phyloP scores from a whole-genome alignment of 1,284 basidiomycete species.

The Moniliella sp. region DNA sequence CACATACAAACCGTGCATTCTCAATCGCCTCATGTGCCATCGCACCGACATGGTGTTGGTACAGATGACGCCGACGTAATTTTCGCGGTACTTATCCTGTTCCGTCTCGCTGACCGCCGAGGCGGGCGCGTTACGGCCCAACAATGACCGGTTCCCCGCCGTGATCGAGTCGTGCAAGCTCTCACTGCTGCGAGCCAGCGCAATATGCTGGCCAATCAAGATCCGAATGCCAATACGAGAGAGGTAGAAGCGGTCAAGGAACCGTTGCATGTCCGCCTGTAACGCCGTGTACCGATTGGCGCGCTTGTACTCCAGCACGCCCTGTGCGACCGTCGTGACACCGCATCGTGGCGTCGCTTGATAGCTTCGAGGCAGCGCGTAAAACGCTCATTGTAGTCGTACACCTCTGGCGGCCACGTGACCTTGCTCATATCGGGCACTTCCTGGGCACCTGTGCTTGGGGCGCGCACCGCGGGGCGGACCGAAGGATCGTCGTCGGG shows the following conservation, averaged over 20 bases:
- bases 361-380: slow-evolving; percentile 69
- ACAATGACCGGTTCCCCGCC: background rate
- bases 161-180: background rate
- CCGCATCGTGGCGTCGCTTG: slow-evolving; percentile 85
- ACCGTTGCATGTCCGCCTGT: slow-evolving; percentile 72
- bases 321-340: slow-evolving; percentile 96
- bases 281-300: slow-evolving; percentile 37
- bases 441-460: slow-evolving; percentile 3
- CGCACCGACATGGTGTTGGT: slow-evolving; percentile 46
- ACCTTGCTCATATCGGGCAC: slow-evolving; percentile 11
- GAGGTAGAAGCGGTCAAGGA: slow-evolving; percentile 93
- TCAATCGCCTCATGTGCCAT: slow-evolving; percentile 73
- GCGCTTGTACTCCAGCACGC: slow-evolving; percentile 45
- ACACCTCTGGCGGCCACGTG: slow-evolving; percentile 72
- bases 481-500: too few relatives aligned
- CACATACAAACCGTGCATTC: slow-evolving; percentile 90
- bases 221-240: slow-evolving; percentile 52
- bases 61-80: slow-evolving; percentile 97
- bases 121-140: slow-evolving; percentile 3
- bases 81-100: too few relatives aligned
- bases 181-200: slow-evolving; percentile 13
- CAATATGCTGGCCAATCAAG: slow-evolving; percentile 32
- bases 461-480: background rate
- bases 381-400: slow-evolving; percentile 78
- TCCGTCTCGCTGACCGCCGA: too few relatives aligned